Evolutionary conservation across 306 rosid species (phyloP).

Genomic region (Crotalaria pallida): DNA sequence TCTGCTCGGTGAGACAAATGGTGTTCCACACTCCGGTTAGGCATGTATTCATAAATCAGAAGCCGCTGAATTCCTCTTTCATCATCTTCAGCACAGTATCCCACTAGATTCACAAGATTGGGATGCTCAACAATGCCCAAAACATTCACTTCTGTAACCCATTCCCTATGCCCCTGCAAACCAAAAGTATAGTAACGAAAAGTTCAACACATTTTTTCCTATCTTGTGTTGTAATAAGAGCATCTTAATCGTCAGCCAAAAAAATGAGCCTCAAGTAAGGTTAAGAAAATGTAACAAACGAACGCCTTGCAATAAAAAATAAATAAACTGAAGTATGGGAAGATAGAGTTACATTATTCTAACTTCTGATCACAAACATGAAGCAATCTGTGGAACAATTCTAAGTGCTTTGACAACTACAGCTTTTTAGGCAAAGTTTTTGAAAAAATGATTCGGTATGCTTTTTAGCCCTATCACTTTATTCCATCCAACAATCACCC

Average conservation of each 20-base stretch:
- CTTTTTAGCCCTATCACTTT: not conserved
- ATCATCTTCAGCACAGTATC: conserved; percentile 94
- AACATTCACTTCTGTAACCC: conserved; percentile 99
- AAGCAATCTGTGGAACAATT: conserved; percentile 12
- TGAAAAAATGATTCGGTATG: not conserved
- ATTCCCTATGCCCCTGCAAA: conserved; percentile 88
- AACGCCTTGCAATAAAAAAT: not conserved
- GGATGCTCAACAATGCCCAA: conserved; percentile 95
- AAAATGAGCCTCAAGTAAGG: conserved; percentile 1
- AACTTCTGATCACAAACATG: not conserved
- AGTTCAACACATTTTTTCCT: conserved; percentile 1
- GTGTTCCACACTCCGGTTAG: conserved; percentile 77
- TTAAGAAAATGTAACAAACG: not conserved
- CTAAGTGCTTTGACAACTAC: not conserved
- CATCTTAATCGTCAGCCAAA: not conserved
- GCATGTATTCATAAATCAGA: conserved; percentile 85
- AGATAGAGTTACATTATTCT: conserved; percentile 7
- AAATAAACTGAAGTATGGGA: not conserved
- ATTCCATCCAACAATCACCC: not conserved
- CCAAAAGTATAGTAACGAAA: conserved; percentile 2
- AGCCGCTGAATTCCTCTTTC: conserved; percentile 98
- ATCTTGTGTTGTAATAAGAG: not conserved
- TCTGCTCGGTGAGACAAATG: conserved; percentile 66
- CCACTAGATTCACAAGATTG: conserved; percentile 93
- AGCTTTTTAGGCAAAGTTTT: not conserved